Percentiles rank a stretch among this genome's conserved stretches.
phyloP scores from a whole-genome alignment of 345 rosid genomes.

The Abelmoschus esculentus region DNA sequence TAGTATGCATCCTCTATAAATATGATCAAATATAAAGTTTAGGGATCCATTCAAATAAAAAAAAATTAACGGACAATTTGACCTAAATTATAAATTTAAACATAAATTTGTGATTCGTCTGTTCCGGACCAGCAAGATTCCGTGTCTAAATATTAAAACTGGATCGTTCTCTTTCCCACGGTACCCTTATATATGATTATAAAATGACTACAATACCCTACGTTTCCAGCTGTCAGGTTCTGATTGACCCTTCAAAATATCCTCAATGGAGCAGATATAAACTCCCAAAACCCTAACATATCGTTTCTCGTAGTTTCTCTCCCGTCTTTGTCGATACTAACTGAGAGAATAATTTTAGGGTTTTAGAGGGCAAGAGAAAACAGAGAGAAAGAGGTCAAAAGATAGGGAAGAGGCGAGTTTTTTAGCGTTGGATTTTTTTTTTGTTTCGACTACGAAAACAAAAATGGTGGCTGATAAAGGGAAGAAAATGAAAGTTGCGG shows the following conservation, averaged over 20 bases:
- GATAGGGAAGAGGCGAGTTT: not conserved
- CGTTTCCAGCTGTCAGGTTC: not conserved
- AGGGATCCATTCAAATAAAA: too few species aligned
- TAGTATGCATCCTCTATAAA: too few species aligned
- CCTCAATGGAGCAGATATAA: not conserved
- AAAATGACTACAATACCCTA: not conserved
- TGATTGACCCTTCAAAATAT: not conserved
- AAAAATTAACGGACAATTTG: too few species aligned
- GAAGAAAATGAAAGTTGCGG: slow-evolving; percentile 67
- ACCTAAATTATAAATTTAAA: too few species aligned
- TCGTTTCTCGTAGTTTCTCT: too few species aligned
- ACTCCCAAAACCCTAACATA: too few species aligned
- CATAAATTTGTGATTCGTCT: too few species aligned
- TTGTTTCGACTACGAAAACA: not conserved
- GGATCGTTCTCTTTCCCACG: not conserved
- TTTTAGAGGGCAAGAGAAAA: not conserved
- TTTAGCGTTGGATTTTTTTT: slow-evolving; percentile 13
- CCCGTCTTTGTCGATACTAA: too few species aligned
- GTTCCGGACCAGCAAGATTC: not conserved
- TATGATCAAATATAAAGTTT: too few species aligned
- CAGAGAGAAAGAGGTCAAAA: not conserved
- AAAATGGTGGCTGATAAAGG: slow-evolving; percentile 75
- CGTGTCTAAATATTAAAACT: not conserved
- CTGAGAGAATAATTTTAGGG: too few species aligned
- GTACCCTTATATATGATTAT: not conserved